Percentiles rank a stretch among this genome's conserved stretches.
Conservation (phyloP, 768 basidiomycete species). For the Termitomyces sp. region DNA sequence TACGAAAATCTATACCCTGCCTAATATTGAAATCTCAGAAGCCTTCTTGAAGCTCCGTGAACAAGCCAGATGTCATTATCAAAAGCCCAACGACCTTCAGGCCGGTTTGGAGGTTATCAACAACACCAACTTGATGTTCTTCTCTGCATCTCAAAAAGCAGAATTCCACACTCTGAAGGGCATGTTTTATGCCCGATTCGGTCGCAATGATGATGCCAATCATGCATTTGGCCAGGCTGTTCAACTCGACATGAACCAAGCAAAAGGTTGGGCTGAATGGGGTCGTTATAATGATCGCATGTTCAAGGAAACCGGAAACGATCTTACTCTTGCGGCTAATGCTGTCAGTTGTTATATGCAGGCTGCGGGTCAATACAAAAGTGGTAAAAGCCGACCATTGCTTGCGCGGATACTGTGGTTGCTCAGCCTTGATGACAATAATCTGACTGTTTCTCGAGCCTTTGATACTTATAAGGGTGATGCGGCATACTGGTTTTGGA, state of each 20-base stretch:
- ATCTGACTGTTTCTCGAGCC: slow-evolving; percentile 65
- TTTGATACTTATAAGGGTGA: slow-evolving; percentile 97
- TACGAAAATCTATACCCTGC: slow-evolving; percentile 96
- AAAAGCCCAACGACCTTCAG: slow-evolving; percentile 87
- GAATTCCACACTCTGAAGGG: slow-evolving; percentile 99
- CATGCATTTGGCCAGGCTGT: slow-evolving; percentile 92
- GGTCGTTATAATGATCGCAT: slow-evolving; percentile 89
- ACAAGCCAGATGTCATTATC: slow-evolving; percentile 97
- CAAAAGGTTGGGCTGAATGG: slow-evolving; percentile 99
- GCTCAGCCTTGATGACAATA: slow-evolving; percentile 82
- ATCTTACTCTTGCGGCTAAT: slow-evolving; percentile 73
- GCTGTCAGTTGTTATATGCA: slow-evolving; percentile 98
- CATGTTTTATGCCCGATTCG: slow-evolving; percentile 92
- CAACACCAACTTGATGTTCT: slow-evolving; percentile 98
- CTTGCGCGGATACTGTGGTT: slow-evolving; percentile 95
- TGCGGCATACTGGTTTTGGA: slow-evolving; percentile 98
- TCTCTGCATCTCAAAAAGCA: slow-evolving; percentile 89
- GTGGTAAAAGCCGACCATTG: slow-evolving; percentile 84
- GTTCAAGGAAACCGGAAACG: slow-evolving; percentile 80
- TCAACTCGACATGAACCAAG: slow-evolving; percentile 89
- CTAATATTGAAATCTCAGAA: slow-evolving; percentile 99
- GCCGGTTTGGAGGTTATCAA: slow-evolving; percentile 98
- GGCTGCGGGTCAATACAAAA: slow-evolving; percentile 94
- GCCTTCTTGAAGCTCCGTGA: slow-evolving; percentile 98
- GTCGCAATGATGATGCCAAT: slow-evolving; percentile 85